Base-by-base conservation (phyloP, 1,139 yeast genomes). In the Yueomyces sp. region DNA sequence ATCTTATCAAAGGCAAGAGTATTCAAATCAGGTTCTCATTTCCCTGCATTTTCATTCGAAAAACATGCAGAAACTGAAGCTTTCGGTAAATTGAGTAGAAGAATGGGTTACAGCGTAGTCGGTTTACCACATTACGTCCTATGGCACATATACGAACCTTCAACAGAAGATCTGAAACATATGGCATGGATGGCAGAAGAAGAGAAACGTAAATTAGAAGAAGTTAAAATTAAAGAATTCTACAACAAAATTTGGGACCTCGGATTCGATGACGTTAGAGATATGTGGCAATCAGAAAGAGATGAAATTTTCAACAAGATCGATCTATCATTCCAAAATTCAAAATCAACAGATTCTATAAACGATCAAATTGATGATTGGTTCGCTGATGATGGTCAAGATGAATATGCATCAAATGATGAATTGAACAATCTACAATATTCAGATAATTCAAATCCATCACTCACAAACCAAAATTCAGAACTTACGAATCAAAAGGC, bases 131-230 rank as follows among this genome's bases (percentile, higher is more conserved):
- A 85, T 64, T 85, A 86, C 59, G 91, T 84, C 38, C 81, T 85
- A 48, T 85, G 95, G 96, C 96, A 85, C 61, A 81, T 85, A 47
- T 85, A 84, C 62, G 96, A 85, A 62, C 95, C 95, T 26, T 80
- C 89, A 5, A 72, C 79, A 3, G 95, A 83, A 55, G 95, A 84
- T 66, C 69, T 83, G 64, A 81, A 84, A 64, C 95, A 86, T 59
- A 86, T 86, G 95, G 95, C 83, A 60, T 85, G 95, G 95, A 83
- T 86, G 95, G 95, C 94, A 1, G 76, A 83, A 55, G 95, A 86
- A 62, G 95, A 86, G 61, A 78, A 77, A 45, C 75, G 93, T 50
- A 78, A 75, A 42, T 31, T 48, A 2, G 52, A 49, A 37, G 52
- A 49, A 54, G 76, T 75, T 41, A 74, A 76, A 58, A 68, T 78